Conservation (phyloP, 1,284 basidiomycete genomes). For the Boletus coffeatus region DNA sequence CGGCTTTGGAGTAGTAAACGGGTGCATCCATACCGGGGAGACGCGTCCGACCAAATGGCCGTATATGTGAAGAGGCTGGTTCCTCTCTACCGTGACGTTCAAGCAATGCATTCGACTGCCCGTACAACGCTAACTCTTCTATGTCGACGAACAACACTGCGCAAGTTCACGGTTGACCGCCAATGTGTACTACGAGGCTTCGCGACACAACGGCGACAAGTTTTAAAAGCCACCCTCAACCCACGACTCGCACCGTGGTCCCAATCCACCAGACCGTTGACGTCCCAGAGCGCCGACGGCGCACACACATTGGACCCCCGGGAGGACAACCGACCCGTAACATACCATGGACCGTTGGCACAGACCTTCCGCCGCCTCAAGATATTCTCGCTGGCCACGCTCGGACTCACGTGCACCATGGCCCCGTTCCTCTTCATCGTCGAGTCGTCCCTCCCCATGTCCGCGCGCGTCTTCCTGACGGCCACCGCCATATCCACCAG, state of each 20-base stretch:
- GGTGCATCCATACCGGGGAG: slow-evolving; percentile 50
- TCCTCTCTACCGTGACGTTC: neutral
- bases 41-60: slow-evolving; percentile 10
- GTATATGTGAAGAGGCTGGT: neutral
- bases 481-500: slow-evolving; percentile 68
- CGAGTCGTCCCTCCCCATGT: slow-evolving; percentile 67
- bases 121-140: neutral
- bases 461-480: slow-evolving; percentile 66
- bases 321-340: slow-evolving; percentile 24
- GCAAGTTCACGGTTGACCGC: neutral
- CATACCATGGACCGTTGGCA: slow-evolving; percentile 62
- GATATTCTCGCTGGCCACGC: slow-evolving; percentile 76
- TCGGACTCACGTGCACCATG: slow-evolving; percentile 64
- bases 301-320: slow-evolving; percentile 6
- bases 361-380: slow-evolving; percentile 74
- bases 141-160: slow-evolving; percentile 13
- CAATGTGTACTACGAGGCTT: neutral
- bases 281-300: slow-evolving; percentile 1
- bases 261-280: slow-evolving; percentile 9
- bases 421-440: slow-evolving; percentile 79
- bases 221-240: neutral
- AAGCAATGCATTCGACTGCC: slow-evolving; percentile 9
- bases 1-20: slow-evolving; percentile 70
- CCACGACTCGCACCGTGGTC: neutral
- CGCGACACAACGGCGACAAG: neutral